Evolutionary conservation across 441 rosid species (phyloP), one percentile per base, ranked within the genome.

Genomic region (Flueggea neowawraea): DNA sequence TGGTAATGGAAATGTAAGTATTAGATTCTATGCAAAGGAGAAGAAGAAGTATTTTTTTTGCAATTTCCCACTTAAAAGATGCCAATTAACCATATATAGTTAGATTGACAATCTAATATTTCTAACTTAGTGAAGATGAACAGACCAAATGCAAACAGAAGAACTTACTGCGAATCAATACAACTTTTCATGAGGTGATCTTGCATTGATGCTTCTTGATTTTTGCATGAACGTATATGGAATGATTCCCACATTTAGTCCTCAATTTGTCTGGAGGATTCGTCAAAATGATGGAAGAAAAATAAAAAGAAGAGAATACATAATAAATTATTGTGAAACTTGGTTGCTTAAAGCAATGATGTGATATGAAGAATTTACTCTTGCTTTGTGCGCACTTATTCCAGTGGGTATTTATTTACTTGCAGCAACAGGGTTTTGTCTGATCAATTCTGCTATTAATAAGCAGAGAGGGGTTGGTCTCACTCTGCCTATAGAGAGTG

Each of bases 341-440:
- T 57, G 72, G 75, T 67, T 73, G 73, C 79, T 70, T 74, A 67
- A 69, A 73, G 80, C 74, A 41, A 69, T 54, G 80, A 77, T 82
- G 74, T 80, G 79, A 69, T 73, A 15, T 71, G 76, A 65, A 76
- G 85, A 84, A 84, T 76, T 70, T 74, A 58, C 69, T 80, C 76
- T 75, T 69, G 75, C 82, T 81, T 77, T 79, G 61, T 66, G 16
- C 69, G 69, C 69, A 67, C 78, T 79, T 76, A 63, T 71, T 75
- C 80, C 44, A 31, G 57, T 59, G 60, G 56, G 61, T 69, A 60
- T 68, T 61, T 75, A 54, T 63, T 63, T 57, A 66, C 54, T 3
- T 4, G 15, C 1, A 22, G 28, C 28, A 22, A 22, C 28, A 22
- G 28, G 28, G 28, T 22, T 22, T 22, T 22, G 28, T 22, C 28